Percentiles rank a stretch among this genome's conserved stretches.
Evolutionary conservation across 2,329 filamentous ascomycete genomes (phyloP).

Genomic region (Diaporthe caulivora): DNA sequence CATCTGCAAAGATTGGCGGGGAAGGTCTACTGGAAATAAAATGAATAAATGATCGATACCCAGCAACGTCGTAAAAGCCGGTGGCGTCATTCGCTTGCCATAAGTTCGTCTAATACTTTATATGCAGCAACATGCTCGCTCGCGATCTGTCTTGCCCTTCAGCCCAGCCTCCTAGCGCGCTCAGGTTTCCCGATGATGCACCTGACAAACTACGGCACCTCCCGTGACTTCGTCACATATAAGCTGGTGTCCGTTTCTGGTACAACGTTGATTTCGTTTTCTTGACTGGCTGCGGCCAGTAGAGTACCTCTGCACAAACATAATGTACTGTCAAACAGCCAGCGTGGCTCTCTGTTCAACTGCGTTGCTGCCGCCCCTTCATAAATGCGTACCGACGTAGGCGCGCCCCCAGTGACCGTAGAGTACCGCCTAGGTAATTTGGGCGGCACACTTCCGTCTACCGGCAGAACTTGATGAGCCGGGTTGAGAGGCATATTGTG

Average conservation of each 20-base stretch:
- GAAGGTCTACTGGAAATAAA: background rate
- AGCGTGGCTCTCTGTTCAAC: background rate
- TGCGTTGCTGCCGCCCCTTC: background rate
- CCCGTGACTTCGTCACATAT: background rate
- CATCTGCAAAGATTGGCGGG: conserved; percentile 14
- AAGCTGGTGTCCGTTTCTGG: background rate
- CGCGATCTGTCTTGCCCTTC: background rate
- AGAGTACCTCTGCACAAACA: background rate
- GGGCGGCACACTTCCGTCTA: background rate
- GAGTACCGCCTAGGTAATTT: too few relatives aligned
- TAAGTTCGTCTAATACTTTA: background rate
- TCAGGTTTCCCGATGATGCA: too few relatives aligned
- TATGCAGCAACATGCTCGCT: background rate
- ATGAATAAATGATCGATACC: background rate
- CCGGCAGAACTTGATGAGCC: background rate
- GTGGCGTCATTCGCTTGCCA: too few relatives aligned
- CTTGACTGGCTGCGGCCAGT: too few relatives aligned
- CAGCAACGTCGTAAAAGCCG: background rate
- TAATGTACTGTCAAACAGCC: too few relatives aligned
- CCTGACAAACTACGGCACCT: background rate
- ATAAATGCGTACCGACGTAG: too few relatives aligned
- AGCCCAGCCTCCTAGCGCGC: too few relatives aligned
- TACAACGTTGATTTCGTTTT: background rate
- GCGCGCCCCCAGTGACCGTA: background rate
- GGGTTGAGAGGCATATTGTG: background rate